Base-by-base conservation (phyloP, 208 protist species). In the Leishmania martiniquensis region DNA sequence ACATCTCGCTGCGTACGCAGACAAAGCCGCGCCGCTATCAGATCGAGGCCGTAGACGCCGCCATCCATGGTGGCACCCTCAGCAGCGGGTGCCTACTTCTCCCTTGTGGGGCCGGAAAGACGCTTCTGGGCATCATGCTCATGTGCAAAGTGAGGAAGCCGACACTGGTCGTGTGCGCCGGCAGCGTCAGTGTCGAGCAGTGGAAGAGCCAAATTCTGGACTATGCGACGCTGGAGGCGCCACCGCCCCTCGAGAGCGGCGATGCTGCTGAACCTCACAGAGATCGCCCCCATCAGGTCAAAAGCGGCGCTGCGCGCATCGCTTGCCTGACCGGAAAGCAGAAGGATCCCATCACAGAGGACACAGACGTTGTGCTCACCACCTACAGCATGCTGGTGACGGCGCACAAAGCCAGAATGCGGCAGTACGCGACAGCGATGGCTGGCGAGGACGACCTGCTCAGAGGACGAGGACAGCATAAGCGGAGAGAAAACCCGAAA, bases 51-150 rank as follows among this genome's bases (percentile, higher is more conserved):
- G 85, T 97, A 34, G 90, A 96, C 62, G 91, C 92, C 17, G 88
- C 88, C 20, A 85, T 86, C 17, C 75, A 72, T 32, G 85, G 89
- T 29, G 90, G 92, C 13, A 85, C 78, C 42, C 78, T 97, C 42
- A 87, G 87, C 70, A 98, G 93, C 84, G 99, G 99, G 32, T 98
- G 99, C 59, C 98, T 99, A 66, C 98, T 99, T 29, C 92, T 99
- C 9, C 99, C 99, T 6, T 99, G 99, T 89, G 99, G 99, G 39
- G 99, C 99, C 10, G 99, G 99, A 34, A 99, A 99, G 91, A 99
- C 99, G 17, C 91, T 99, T 20, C 96, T 99, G 22, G 99, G 99
- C 39, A 98, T 99, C 44, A 98, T 99, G 74, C 94, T 99, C 1
- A 88, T 97, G 44, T 95, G 87, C 72, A 99, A 98, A 42, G 95